Percentiles rank a stretch among this genome's conserved stretches.
Evolutionary conservation across 2,329 filamentous ascomycete species (phyloP).

Genomic region (Gnomoniopsis sp.): DNA sequence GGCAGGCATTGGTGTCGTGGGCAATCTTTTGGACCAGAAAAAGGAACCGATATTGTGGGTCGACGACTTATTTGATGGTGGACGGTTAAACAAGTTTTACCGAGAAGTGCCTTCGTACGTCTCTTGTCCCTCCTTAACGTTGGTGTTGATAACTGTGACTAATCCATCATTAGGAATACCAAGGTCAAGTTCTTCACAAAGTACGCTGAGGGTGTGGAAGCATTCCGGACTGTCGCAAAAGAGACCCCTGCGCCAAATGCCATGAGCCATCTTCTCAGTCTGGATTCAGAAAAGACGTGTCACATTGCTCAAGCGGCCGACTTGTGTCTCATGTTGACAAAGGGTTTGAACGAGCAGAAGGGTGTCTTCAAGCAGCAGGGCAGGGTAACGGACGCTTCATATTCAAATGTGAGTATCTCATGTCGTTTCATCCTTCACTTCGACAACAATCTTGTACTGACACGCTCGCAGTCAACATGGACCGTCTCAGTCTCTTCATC

Average conservation of each 20-base stretch:
- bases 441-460: too few relatives aligned
- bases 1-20: constrained; percentile 53
- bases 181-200: constrained; percentile 57
- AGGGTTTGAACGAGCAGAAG: constrained; percentile 38
- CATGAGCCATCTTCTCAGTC: constrained; percentile 46
- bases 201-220: constrained; percentile 49
- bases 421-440: neutral
- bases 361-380: constrained; percentile 36
- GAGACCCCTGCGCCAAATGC: constrained; percentile 48
- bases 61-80: constrained; percentile 52
- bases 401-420: constrained; percentile 15
- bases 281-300: constrained; percentile 56
- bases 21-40: constrained; percentile 55
- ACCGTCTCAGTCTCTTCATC: constrained; percentile 14
- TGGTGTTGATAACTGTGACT: neutral
- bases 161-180: constrained; percentile 41
- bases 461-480: constrained; percentile 21
- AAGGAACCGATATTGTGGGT: constrained; percentile 53
- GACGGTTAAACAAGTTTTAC: constrained; percentile 51
- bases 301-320: constrained; percentile 55
- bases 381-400: constrained; percentile 34
- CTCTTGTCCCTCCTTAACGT: neutral
- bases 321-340: constrained; percentile 42
- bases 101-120: constrained; percentile 51
- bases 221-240: constrained; percentile 50